Evolutionary conservation across 345 rosid genomes (phyloP).

Genomic region (Cardiospermum halicacabum): DNA sequence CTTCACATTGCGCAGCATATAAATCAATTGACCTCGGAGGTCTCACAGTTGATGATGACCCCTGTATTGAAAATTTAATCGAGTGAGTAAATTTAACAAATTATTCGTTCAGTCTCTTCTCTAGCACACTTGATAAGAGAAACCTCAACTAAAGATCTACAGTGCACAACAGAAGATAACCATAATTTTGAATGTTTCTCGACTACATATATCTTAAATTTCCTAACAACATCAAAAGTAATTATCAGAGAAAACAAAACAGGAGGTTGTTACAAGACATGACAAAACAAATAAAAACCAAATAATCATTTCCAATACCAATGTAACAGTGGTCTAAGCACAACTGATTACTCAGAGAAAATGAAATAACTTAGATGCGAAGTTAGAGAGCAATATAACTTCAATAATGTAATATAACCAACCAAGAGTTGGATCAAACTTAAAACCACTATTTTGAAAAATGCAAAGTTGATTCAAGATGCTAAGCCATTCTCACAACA

Average conservation of each 20-base stretch:
- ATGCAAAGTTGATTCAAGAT: too few relatives aligned
- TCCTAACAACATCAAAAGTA: background rate
- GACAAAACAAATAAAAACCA: background rate
- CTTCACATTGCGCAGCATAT: conserved; percentile 73
- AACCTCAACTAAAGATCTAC: background rate
- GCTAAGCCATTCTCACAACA: too few relatives aligned
- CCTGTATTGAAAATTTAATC: conserved; percentile 16
- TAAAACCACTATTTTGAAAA: too few relatives aligned
- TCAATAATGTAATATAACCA: background rate
- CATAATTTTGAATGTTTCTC: too few relatives aligned
- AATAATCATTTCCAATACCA: background rate
- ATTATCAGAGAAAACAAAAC: background rate
- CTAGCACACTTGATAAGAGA: background rate
- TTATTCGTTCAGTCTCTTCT: background rate
- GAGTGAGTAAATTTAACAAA: background rate
- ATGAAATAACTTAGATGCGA: background rate
- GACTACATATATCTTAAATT: background rate
- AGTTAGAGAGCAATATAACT: background rate
- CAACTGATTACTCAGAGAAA: background rate
- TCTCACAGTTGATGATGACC: conserved; percentile 4
- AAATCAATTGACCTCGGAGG: conserved; percentile 40
- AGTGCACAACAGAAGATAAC: background rate
- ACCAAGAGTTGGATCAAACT: background rate
- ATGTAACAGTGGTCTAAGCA: background rate
- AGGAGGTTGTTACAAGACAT: background rate